Evolutionary conservation across 352 stramenopile species (phyloP).

Genomic region (Phytopythium vexans): DNA sequence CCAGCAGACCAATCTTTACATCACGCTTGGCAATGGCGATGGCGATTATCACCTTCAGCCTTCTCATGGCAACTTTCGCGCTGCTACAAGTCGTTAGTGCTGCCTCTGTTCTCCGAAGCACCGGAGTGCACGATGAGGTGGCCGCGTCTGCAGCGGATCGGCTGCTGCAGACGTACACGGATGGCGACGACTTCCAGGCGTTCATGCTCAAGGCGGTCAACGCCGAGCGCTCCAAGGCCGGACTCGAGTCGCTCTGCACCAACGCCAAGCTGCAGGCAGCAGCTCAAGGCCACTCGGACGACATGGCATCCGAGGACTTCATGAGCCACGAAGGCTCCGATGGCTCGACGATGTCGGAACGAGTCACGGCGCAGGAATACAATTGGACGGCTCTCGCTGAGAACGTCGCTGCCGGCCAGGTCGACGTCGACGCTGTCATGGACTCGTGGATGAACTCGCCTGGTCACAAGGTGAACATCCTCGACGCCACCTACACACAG

Average conservation of each 20-base stretch:
- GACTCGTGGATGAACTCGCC: constrained; percentile 4
- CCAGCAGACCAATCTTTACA: too few species aligned
- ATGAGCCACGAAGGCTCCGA: constrained; percentile 31
- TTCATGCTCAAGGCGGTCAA: constrained; percentile 21
- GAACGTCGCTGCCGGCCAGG: constrained; percentile 14
- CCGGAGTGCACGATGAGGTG: too few species aligned
- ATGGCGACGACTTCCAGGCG: constrained; percentile 7
- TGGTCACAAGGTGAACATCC: constrained; percentile 1
- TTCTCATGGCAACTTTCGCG: too few species aligned
- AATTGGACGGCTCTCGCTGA: constrained; percentile 12
- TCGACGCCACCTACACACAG: constrained; percentile 6
- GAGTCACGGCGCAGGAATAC: constrained; percentile 21
- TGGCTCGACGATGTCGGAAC: constrained; percentile 12
- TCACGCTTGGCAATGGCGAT: too few species aligned
- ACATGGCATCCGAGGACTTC: constrained; percentile 22
- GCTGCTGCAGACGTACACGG: constrained; percentile 13
- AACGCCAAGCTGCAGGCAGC: constrained; percentile 23
- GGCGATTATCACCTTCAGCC: too few species aligned
- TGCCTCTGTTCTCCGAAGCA: too few species aligned
- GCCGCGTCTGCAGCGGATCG: not conserved
- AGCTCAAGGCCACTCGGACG: constrained; percentile 26
- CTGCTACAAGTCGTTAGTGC: too few species aligned
- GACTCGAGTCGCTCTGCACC: constrained; percentile 11
- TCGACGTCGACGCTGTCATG: constrained; percentile 5
- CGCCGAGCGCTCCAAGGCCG: constrained; percentile 10